phyloP scores from a whole-genome alignment of 441 rosid genomes.

The Breynia disticha region DNA sequence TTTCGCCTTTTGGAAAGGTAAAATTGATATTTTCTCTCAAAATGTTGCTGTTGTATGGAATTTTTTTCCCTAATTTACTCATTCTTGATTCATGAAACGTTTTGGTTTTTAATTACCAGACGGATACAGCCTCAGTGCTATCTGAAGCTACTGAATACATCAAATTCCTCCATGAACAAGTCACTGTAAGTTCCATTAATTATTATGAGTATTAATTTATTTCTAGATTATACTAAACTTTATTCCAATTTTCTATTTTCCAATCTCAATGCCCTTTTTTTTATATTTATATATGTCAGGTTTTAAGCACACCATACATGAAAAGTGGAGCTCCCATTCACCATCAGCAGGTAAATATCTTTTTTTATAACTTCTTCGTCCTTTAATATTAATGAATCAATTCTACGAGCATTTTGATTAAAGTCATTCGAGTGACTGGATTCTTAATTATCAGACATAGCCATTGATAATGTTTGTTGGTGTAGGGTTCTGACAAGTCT shows the following conservation, averaged over 20 bases:
- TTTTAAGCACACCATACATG: slow-evolving; percentile 79
- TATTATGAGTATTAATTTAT: background rate
- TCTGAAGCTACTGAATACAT: slow-evolving; percentile 95
- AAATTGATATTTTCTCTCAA: slow-evolving; percentile 3
- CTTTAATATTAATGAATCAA: no score
- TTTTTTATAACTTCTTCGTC: background rate
- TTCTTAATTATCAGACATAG: no score
- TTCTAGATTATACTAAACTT: no score
- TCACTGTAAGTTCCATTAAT: slow-evolving; percentile 48
- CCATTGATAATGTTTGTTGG: background rate
- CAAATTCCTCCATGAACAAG: slow-evolving; percentile 90
- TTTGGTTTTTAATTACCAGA: slow-evolving; percentile 45
- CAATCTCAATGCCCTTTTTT: background rate
- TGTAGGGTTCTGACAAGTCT: slow-evolving; percentile 48
- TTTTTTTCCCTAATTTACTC: slow-evolving; percentile 19
- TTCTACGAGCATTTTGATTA: no score
- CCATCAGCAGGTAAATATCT: slow-evolving; percentile 62
- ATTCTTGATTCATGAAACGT: slow-evolving; percentile 22
- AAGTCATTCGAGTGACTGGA: no score
- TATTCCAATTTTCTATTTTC: background rate
- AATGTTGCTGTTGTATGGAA: background rate
- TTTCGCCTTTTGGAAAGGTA: slow-evolving; percentile 99
- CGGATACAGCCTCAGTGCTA: slow-evolving; percentile 98
- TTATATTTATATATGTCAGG: slow-evolving; percentile 31
- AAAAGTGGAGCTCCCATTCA: slow-evolving; percentile 77